phyloP scores from a whole-genome alignment of 495 filamentous ascomycete genomes.

The Cladorrhinum samala region DNA sequence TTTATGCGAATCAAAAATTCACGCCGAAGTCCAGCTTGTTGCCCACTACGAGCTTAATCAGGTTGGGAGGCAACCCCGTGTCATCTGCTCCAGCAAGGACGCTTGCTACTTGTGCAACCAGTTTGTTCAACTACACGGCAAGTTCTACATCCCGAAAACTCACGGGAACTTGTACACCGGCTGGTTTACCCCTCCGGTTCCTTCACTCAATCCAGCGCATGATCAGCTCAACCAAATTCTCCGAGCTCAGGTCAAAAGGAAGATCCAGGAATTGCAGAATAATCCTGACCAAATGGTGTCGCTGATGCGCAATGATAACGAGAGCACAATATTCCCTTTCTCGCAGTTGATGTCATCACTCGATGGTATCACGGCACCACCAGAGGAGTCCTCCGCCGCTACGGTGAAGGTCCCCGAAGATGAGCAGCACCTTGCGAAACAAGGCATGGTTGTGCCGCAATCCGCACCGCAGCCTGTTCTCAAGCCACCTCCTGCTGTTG shows the following conservation, averaged over 20 bases:
- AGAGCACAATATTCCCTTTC: slow-evolving; percentile 14
- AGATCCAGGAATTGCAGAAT: slow-evolving; percentile 1
- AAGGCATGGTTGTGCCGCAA: not conserved
- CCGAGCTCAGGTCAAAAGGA: slow-evolving; percentile 1
- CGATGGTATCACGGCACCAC: not conserved
- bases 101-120: slow-evolving; percentile 46
- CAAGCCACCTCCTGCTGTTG: too few species aligned
- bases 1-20: slow-evolving; percentile 32
- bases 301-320: slow-evolving; percentile 7
- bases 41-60: slow-evolving; percentile 33
- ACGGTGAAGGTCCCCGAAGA: not conserved
- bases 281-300: not conserved
- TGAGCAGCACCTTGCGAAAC: not conserved
- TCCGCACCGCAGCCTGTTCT: too few species aligned
- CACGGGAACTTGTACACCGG: slow-evolving; percentile 39
- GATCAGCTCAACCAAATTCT: slow-evolving; percentile 7
- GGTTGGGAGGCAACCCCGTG: slow-evolving; percentile 27
- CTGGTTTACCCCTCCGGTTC: slow-evolving; percentile 26
- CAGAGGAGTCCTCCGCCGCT: not conserved
- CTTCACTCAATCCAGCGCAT: not conserved
- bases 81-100: slow-evolving; percentile 45
- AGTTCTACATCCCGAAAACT: slow-evolving; percentile 32
- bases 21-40: slow-evolving; percentile 47
- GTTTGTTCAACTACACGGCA: slow-evolving; percentile 36
- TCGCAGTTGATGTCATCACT: slow-evolving; percentile 4